Base-by-base conservation (phyloP, 2,329 filamentous ascomycete genomes). In the Pyrenochaeta sp. region DNA sequence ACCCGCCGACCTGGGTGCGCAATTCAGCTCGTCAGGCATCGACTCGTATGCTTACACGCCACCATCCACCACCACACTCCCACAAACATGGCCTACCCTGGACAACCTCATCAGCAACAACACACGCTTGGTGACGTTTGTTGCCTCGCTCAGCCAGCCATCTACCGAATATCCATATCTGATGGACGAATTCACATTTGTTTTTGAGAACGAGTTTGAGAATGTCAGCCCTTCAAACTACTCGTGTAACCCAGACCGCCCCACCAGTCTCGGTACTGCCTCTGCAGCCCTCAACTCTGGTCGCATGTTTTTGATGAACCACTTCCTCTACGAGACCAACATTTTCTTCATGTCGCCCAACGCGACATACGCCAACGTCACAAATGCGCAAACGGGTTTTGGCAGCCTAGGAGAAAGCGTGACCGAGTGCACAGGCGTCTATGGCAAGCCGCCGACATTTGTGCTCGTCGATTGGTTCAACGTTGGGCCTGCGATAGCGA, bases 401-500 rank as follows among this genome's bases (percentile, higher is more conserved):
- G 90, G 90, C 7, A 80, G 79, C 39, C 68, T 85, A 30, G 81
- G 81, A 6, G 45, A 36, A 0, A 40, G 56, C 1, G 32, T 75
- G 1, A 37, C 30, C 2, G 50, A 58, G 2, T 77, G 84, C 85
- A 30, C 71, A 77, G 37, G 73, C 72, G 51, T 93, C 86, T 94
- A 88, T 79, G 52, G 83, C n/a, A 75, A 78, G 23, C 79, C 82
- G 44, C 90, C 91, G n/a, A 87, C 82, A 2, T 93, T 91, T 64
- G 82, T 91, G 17, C 81, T 95, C 9, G 90, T 94, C 1, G 91
- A 96, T 75, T 94, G 92, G 74, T 92, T 88, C 74, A 88, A 91
- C 71, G 81, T 87, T 54, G 90, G 88, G 0, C 86, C 88, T 0
- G 85, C 89, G 29, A 85, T 95, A 49, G 79, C 81, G 6, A 87